phyloP scores from a whole-genome alignment of 345 rosid genomes.

The Mercurialis annua region DNA sequence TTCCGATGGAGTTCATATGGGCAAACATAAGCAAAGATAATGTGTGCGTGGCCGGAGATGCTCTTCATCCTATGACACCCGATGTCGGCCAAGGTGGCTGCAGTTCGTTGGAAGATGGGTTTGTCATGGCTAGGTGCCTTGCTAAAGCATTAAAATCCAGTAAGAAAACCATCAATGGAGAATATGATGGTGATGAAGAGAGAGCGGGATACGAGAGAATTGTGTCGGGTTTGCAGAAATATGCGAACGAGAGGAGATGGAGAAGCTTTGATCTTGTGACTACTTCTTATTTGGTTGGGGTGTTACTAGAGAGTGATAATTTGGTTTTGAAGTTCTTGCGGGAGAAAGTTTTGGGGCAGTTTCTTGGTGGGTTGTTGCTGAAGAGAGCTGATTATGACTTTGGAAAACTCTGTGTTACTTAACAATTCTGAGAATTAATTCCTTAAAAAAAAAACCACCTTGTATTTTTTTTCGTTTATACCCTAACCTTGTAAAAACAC shows the following conservation, averaged over 20 bases:
- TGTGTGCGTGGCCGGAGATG: conserved; percentile 66
- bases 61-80: conserved; percentile 74
- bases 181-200: conserved; percentile 14
- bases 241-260: conserved; percentile 58
- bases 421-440: no score
- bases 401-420: no score
- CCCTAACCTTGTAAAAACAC: no score
- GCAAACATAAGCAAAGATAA: conserved; percentile 54
- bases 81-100: conserved; percentile 73
- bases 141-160: conserved; percentile 33
- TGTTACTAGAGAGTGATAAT: conserved; percentile 42
- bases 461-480: no score
- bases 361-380: conserved; percentile 27
- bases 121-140: conserved; percentile 63
- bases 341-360: conserved; percentile 36
- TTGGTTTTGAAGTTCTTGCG: conserved; percentile 36
- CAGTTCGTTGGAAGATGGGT: conserved; percentile 60
- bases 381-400: conserved; percentile 48
- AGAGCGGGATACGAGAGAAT: conserved; percentile 32
- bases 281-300: conserved; percentile 47
- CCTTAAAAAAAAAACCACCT: no score
- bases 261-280: conserved; percentile 54
- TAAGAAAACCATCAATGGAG: no score
- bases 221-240: conserved; percentile 41
- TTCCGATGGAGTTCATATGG: conserved; percentile 60